Evolutionary conservation across 2,329 filamentous ascomycete species (phyloP).

Genomic region (Thyridium curvatum): DNA sequence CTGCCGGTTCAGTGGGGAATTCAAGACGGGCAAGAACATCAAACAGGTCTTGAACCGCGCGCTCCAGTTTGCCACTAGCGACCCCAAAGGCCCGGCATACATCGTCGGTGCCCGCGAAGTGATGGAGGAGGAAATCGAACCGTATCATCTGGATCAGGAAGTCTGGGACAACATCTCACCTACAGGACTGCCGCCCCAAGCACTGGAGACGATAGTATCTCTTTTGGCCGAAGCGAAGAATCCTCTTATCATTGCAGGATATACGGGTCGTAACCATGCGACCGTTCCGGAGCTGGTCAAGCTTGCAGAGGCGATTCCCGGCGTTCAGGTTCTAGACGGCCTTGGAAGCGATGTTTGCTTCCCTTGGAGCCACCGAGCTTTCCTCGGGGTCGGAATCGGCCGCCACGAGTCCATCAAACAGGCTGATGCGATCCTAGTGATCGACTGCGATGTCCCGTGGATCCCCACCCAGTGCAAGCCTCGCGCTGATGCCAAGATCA

Average conservation of each 20-base stretch:
- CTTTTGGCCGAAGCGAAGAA: slow-evolving; percentile 37
- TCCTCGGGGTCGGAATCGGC: slow-evolving; percentile 29
- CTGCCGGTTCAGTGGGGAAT: slow-evolving; percentile 70
- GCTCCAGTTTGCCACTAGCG: slow-evolving; percentile 67
- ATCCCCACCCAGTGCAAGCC: slow-evolving; percentile 59
- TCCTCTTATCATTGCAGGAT: slow-evolving; percentile 42
- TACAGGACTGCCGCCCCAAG: slow-evolving; percentile 16
- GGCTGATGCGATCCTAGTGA: slow-evolving; percentile 59
- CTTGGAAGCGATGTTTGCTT: slow-evolving; percentile 40
- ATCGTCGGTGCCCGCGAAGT: slow-evolving; percentile 66
- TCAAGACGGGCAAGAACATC: slow-evolving; percentile 71
- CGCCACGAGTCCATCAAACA: slow-evolving; percentile 47
- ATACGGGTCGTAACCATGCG: slow-evolving; percentile 36
- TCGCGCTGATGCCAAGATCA: slow-evolving; percentile 47
- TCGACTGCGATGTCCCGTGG: slow-evolving; percentile 67
- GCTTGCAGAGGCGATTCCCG: slow-evolving; percentile 37
- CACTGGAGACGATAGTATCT: slow-evolving; percentile 31
- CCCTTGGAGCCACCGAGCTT: slow-evolving; percentile 25
- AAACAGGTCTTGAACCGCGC: slow-evolving; percentile 80
- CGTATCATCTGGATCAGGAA: slow-evolving; percentile 33
- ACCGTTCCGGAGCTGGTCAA: slow-evolving; percentile 35
- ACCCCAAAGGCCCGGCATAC: slow-evolving; percentile 70
- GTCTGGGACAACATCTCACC: too few relatives aligned
- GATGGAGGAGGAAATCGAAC: slow-evolving; percentile 71
- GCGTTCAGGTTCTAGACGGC: slow-evolving; percentile 40